Conservation (phyloP, 2,329 filamentous ascomycete species). For the Ambrosiella cleistominuta region DNA sequence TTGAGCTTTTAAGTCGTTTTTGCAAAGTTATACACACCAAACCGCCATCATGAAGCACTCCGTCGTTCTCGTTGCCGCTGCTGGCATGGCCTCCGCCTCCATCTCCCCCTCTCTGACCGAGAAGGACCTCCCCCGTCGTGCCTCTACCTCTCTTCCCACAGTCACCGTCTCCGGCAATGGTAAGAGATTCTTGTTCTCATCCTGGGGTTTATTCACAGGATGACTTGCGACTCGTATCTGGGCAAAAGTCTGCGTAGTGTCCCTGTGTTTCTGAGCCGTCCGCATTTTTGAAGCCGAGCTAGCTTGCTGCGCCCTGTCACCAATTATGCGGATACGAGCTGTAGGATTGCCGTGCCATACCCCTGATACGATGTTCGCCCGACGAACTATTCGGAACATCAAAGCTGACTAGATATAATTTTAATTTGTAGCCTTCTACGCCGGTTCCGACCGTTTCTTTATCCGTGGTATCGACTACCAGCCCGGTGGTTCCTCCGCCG, state of each 20-base stretch:
- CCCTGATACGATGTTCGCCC: background rate
- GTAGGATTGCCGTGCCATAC: background rate
- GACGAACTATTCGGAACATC: background rate
- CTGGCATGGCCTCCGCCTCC: constrained; percentile 26
- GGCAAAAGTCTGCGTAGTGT: background rate
- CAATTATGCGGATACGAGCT: background rate
- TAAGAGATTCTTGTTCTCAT: constrained; percentile 18
- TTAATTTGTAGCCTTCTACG: constrained; percentile 33
- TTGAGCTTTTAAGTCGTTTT: background rate
- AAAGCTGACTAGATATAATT: background rate
- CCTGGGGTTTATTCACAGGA: background rate
- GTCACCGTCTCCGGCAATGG: constrained; percentile 41
- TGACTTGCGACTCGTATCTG: background rate
- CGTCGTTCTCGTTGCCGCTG: constrained; percentile 25
- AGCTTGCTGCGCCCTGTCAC: background rate
- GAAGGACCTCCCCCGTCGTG: constrained; percentile 31
- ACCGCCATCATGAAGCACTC: constrained; percentile 13
- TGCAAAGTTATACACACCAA: background rate
- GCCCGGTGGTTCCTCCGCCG: constrained; percentile 38
- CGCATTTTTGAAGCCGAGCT: background rate
- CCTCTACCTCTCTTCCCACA: constrained; percentile 28
- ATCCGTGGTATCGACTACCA: constrained; percentile 45
- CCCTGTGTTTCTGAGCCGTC: background rate
- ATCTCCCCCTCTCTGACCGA: constrained; percentile 34
- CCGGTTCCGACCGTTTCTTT: constrained; percentile 36